These are phyloP conservation scores for Solanum pimpinellifolium DNA, from an alignment of 257 asterid genomes.

Conservation along the genomic window DNA sequence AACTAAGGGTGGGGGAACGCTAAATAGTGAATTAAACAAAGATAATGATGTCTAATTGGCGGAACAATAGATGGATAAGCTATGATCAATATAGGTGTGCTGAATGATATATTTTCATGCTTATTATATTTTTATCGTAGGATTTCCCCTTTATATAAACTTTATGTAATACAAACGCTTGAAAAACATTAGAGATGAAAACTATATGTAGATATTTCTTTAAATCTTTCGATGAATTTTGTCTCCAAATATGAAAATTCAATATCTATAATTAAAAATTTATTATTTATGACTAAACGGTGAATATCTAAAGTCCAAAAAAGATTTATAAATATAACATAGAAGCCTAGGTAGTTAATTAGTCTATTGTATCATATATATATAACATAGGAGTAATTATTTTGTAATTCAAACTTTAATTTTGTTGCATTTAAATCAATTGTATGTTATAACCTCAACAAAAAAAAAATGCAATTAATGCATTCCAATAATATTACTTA, in stretches of 20 bases:
- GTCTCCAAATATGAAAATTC: no score
- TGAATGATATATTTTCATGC: neutral
- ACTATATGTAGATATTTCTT: no score
- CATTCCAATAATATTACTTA: neutral
- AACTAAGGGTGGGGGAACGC: neutral
- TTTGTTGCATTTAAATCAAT: neutral
- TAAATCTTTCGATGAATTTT: no score
- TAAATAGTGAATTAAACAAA: neutral
- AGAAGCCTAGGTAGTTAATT: neutral
- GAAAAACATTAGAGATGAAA: no score
- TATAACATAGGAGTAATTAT: neutral
- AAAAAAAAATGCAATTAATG: neutral
- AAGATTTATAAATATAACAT: no score
- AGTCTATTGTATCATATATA: neutral
- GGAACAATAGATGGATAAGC: neutral
- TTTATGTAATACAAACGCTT: neutral
- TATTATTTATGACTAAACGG: neutral
- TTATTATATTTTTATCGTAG: neutral
- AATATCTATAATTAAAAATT: no score
- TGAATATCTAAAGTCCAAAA: neutral
- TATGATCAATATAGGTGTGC: neutral
- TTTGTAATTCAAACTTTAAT: neutral
- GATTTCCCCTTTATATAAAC: neutral
- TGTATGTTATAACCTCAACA: neutral
- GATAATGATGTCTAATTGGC: neutral